Conservation (phyloP, 2,329 filamentous ascomycete species). For the Trichoderma endophyticum region DNA sequence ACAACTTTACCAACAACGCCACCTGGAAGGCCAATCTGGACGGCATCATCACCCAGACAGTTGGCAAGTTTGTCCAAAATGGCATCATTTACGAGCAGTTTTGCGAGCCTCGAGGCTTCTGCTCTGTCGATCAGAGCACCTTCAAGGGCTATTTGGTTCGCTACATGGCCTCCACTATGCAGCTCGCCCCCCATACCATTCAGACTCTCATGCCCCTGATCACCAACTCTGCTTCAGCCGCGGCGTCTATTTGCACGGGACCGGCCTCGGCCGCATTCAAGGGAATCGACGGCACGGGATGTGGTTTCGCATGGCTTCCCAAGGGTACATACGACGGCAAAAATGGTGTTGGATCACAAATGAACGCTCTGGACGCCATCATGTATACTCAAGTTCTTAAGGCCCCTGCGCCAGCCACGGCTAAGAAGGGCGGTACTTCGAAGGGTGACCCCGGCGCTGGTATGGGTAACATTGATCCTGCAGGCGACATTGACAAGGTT, state of each 20-base stretch:
- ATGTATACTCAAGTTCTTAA: slow-evolving; percentile 55
- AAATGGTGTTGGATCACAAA: slow-evolving; percentile 65
- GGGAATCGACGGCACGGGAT: slow-evolving; percentile 57
- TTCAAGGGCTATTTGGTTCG: slow-evolving; percentile 75
- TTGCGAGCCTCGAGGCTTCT: slow-evolving; percentile 60
- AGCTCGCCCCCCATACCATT: slow-evolving; percentile 53
- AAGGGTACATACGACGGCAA: slow-evolving; percentile 54
- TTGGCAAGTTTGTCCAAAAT: slow-evolving; percentile 51
- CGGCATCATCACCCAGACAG: slow-evolving; percentile 53
- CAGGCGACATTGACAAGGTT: slow-evolving; percentile 28
- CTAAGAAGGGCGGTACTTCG: slow-evolving; percentile 57
- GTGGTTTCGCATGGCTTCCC: slow-evolving; percentile 64
- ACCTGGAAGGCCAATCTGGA: slow-evolving; percentile 58
- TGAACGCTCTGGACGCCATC: slow-evolving; percentile 63
- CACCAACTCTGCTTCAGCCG: slow-evolving; percentile 48
- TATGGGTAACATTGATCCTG: slow-evolving; percentile 27
- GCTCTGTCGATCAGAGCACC: slow-evolving; percentile 67
- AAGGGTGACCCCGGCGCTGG: slow-evolving; percentile 49
- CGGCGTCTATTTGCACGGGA: slow-evolving; percentile 51
- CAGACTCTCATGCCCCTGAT: slow-evolving; percentile 51
- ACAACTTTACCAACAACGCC: slow-evolving; percentile 53
- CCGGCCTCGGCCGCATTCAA: slow-evolving; percentile 42
- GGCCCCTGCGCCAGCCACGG: slow-evolving; percentile 47
- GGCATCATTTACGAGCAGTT: slow-evolving; percentile 61
- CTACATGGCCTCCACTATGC: slow-evolving; percentile 57